phyloP scores from a whole-genome alignment of 768 basidiomycete species.

The Tylopilus intermedius region DNA sequence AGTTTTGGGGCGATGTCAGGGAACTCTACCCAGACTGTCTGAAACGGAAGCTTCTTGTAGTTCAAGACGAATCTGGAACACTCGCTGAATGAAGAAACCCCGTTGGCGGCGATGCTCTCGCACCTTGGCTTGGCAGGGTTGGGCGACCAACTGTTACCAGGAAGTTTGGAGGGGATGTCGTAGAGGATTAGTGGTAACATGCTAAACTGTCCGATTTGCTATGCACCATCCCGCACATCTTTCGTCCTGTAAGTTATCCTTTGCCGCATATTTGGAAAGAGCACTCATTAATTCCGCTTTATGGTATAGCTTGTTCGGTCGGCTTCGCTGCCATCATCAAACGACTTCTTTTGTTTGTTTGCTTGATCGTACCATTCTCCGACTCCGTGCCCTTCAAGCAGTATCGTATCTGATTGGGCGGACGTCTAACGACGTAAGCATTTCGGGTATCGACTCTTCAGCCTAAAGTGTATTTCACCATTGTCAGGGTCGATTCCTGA shows the following conservation, averaged over 20 bases:
- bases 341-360: not conserved
- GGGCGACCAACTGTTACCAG: conserved; percentile 32
- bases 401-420: too few relatives aligned
- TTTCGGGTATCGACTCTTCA: too few relatives aligned
- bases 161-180: conserved; percentile 32
- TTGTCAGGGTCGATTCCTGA: not conserved
- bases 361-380: too few relatives aligned
- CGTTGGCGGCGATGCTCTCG: not conserved
- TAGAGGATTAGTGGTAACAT: conserved; percentile 33
- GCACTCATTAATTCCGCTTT: not conserved
- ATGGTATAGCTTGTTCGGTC: not conserved
- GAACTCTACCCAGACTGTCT: conserved; percentile 33
- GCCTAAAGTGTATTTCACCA: not conserved
- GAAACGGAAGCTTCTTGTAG: conserved; percentile 32
- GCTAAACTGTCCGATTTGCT: not conserved
- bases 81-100: not conserved
- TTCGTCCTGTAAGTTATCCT: not conserved
- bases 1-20: conserved; percentile 27
- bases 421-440: too few relatives aligned
- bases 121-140: conserved; percentile 38
- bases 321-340: not conserved
- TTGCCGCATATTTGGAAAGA: not conserved
- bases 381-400: too few relatives aligned
- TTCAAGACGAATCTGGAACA: conserved; percentile 27
- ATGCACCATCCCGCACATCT: not conserved